Conservation (phyloP, 768 basidiomycete genomes). For the Pulveroboletus frians region DNA sequence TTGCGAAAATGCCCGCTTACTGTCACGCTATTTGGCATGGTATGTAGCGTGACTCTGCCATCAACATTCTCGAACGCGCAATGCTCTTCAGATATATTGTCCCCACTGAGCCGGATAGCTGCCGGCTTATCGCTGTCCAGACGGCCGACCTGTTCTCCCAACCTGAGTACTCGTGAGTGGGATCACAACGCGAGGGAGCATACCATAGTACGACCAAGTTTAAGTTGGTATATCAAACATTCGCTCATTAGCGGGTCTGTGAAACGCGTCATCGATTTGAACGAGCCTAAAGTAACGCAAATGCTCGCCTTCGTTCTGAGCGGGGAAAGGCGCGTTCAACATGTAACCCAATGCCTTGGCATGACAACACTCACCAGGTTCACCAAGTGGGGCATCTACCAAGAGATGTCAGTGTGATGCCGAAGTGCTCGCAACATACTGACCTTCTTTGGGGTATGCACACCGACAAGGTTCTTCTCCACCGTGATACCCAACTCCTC, state of each 20-base stretch:
- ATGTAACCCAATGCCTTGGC: not conserved
- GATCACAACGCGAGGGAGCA: slow-evolving; percentile 20
- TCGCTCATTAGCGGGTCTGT: slow-evolving; percentile 95
- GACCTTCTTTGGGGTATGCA: slow-evolving; percentile 96
- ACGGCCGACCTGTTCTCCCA: slow-evolving; percentile 64
- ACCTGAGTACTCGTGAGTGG: slow-evolving; percentile 12
- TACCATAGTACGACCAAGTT: slow-evolving; percentile 75
- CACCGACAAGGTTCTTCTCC: slow-evolving; percentile 93
- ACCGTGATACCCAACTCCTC: slow-evolving; percentile 98
- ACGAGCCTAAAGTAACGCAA: not conserved
- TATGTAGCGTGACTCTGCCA: slow-evolving; percentile 78
- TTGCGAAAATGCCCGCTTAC: slow-evolving; percentile 39
- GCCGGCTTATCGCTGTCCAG: slow-evolving; percentile 76
- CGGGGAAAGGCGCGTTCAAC: slow-evolving; percentile 13
- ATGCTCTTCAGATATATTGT: slow-evolving; percentile 88
- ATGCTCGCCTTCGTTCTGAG: slow-evolving; percentile 65
- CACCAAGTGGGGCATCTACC: slow-evolving; percentile 87
- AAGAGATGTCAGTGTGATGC: slow-evolving; percentile 7
- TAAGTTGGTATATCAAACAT: slow-evolving; percentile 90
- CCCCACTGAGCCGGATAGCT: slow-evolving; percentile 88
- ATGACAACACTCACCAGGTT: slow-evolving; percentile 65
- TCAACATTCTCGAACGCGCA: slow-evolving; percentile 86
- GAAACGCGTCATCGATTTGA: slow-evolving; percentile 8
- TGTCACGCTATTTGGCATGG: slow-evolving; percentile 76
- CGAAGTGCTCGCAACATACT: slow-evolving; percentile 2